Percentiles rank a stretch among this genome's conserved stretches.
phyloP scores from a whole-genome alignment of 805 yeast species.

The Pichia membranifaciens region DNA sequence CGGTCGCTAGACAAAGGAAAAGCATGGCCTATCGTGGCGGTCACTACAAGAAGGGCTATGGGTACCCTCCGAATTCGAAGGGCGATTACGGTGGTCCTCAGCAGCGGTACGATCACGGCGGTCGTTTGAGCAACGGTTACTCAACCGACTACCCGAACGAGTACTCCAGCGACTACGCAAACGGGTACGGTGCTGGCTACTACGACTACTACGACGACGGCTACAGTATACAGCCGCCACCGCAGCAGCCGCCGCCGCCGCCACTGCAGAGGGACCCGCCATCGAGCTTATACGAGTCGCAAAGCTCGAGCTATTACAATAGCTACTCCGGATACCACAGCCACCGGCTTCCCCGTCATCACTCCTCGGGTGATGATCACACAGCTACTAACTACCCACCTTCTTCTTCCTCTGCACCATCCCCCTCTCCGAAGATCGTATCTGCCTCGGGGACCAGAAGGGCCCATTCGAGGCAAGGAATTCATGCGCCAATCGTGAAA shows the following conservation, averaged over 20 bases:
- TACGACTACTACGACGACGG: neutral
- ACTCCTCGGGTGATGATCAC: neutral
- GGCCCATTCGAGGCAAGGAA: too few relatives aligned
- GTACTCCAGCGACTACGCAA: neutral
- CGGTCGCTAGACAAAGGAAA: neutral
- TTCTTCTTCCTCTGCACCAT: neutral
- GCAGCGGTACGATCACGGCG: neutral
- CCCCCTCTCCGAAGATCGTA: neutral
- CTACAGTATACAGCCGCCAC: neutral
- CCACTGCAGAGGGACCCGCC: neutral
- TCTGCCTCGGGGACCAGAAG: too few relatives aligned
- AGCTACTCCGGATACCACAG: neutral
- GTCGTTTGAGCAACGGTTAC: neutral
- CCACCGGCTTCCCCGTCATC: neutral
- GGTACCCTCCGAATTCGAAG: neutral
- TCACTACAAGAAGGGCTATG: slow-evolving; percentile 1
- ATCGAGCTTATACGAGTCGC: neutral
- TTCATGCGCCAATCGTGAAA: slow-evolving; percentile 4
- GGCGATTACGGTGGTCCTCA: too few relatives aligned
- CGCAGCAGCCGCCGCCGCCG: neutral
- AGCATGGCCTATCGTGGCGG: slow-evolving; percentile 9
- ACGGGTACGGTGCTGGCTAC: neutral
- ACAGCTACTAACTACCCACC: neutral
- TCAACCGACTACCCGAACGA: neutral
- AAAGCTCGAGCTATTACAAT: neutral